Percentiles rank a stretch among this genome's conserved stretches.
phyloP scores from a whole-genome alignment of 1,284 basidiomycete genomes.

The Ganoderma sinense region DNA sequence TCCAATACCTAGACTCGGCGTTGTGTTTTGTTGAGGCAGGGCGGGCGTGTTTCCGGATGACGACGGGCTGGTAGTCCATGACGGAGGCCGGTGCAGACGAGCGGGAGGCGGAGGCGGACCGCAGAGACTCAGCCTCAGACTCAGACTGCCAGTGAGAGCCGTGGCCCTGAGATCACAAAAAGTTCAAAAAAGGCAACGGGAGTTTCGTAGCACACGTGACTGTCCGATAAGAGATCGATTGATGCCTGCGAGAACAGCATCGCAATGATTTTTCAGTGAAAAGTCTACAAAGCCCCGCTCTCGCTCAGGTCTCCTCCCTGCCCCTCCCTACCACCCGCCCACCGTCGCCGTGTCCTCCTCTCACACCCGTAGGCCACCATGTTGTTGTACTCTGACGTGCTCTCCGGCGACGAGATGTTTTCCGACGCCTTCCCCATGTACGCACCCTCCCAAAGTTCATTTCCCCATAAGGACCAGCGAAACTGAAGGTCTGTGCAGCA shows the following conservation, averaged over 20 bases:
- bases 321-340: conserved; percentile 36
- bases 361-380: conserved; percentile 50
- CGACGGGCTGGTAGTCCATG: conserved; percentile 85
- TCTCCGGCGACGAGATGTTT: conserved; percentile 93
- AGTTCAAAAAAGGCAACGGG: conserved; percentile 34
- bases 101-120: not conserved
- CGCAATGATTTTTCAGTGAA: conserved; percentile 34
- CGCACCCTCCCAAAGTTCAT: conserved; percentile 37
- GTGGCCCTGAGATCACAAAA: conserved; percentile 11
- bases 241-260: conserved; percentile 24
- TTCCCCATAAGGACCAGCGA: conserved; percentile 12
- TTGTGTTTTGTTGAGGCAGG: conserved; percentile 66
- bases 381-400: conserved; percentile 81
- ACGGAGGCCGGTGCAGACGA: not conserved
- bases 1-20: conserved; percentile 82
- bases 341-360: conserved; percentile 27
- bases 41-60: conserved; percentile 66
- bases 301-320: conserved; percentile 17
- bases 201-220: conserved; percentile 36
- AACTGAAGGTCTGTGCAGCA: conserved; percentile 55
- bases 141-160: not conserved
- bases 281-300: conserved; percentile 31
- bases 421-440: conserved; percentile 92
- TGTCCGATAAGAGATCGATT: conserved; percentile 42
- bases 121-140: not conserved